These are phyloP conservation scores for Pichia sp. DNA, from an alignment of 1,139 yeast species.

Conservation along the genomic window DNA sequence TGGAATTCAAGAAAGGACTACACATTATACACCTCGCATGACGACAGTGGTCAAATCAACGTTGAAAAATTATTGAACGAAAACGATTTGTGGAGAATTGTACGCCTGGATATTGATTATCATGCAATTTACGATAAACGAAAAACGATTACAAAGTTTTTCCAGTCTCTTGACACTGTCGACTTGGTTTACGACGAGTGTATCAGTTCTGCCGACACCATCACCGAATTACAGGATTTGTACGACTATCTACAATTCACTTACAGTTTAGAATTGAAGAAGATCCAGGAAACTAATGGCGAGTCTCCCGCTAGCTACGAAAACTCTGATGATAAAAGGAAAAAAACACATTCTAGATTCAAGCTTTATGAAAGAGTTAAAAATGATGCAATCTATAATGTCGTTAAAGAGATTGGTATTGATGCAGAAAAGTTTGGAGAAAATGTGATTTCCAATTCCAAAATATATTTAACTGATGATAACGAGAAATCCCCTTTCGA, in stretches of 20 bases:
- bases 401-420: slow-evolving; percentile 73
- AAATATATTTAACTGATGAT: slow-evolving; percentile 76
- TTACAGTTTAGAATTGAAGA: slow-evolving; percentile 66
- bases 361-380: slow-evolving; percentile 74
- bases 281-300: slow-evolving; percentile 22
- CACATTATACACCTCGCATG: slow-evolving; percentile 46
- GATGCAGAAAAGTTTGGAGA: slow-evolving; percentile 78
- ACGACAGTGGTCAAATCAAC: slow-evolving; percentile 45
- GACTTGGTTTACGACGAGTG: slow-evolving; percentile 60
- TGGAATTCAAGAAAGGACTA: slow-evolving; percentile 95
- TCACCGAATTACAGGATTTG: slow-evolving; percentile 83
- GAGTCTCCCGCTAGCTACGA: background rate
- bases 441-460: slow-evolving; percentile 67
- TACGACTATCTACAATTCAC: slow-evolving; percentile 80
- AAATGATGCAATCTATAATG: slow-evolving; percentile 59
- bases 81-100: slow-evolving; percentile 90
- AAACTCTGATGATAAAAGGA: slow-evolving; percentile 18
- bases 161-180: slow-evolving; percentile 48
- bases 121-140: slow-evolving; percentile 82
- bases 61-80: slow-evolving; percentile 61
- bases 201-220: slow-evolving; percentile 52
- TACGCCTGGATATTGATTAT: slow-evolving; percentile 80
- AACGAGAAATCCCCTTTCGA: slow-evolving; percentile 61
- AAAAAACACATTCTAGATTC: slow-evolving; percentile 63
- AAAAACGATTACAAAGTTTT: slow-evolving; percentile 55